A percentile compares a stretch with the other conserved stretches of the same genome.
Evolutionary conservation across 192 early-diverging fungal genomes (phyloP).

Genomic region (Rhizophagus prolifer): DNA sequence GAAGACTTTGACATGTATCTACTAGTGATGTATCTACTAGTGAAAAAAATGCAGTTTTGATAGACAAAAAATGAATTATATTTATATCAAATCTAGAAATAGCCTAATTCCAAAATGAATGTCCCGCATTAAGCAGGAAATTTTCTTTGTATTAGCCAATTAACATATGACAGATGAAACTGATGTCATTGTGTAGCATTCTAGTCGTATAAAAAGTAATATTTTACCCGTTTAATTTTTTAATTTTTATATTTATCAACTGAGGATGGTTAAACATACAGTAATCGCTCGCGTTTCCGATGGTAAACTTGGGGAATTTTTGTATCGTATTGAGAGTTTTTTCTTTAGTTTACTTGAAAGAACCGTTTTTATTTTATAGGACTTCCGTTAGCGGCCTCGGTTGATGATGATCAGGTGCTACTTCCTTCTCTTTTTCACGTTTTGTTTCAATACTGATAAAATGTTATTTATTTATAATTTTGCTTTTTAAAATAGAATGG

Average conservation of each 20-base stretch:
- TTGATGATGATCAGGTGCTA: conserved; percentile 89
- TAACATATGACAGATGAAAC: neutral
- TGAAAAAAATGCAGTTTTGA: no score
- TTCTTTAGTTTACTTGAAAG: neutral
- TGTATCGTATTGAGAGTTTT: neutral
- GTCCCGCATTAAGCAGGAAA: no score
- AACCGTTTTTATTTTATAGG: conserved; percentile 35
- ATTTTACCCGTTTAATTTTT: neutral
- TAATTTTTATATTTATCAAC: neutral
- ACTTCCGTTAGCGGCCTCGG: conserved; percentile 89
- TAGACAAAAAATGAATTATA: neutral
- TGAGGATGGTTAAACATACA: conserved; percentile 86
- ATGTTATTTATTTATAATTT: neutral
- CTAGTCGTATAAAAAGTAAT: no score
- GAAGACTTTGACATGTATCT: neutral
- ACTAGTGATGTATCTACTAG: no score
- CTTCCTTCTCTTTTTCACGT: neutral
- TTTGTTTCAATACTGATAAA: neutral
- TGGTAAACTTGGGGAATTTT: conserved; percentile 38
- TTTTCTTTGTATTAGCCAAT: neutral
- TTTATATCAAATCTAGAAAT: neutral
- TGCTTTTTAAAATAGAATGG: conserved; percentile 39
- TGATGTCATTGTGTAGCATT: neutral
- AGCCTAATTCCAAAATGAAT: no score
- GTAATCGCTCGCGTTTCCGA: conserved; percentile 93